Evolutionary conservation across 179 eudicot genomes (phyloP), one percentile per base, ranked within the genome.

Genomic region (Amaranthus tricolor): DNA sequence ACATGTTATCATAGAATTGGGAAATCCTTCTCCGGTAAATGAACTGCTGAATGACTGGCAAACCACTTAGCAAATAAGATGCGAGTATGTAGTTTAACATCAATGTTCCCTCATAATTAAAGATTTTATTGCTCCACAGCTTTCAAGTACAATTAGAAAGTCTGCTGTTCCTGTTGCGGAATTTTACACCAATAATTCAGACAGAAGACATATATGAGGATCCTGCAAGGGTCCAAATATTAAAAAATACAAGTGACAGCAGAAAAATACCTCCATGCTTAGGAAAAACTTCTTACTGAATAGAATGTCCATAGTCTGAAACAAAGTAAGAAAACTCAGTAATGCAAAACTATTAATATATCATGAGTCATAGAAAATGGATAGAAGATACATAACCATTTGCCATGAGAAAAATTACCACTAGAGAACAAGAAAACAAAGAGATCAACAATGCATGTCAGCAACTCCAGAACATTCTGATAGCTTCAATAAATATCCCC

Each of bases 261-360:
- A 78, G 65, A 58, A 70, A 74, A 85, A 77, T 75, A 95, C 99
- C 99, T 89, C 97, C 96, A 93, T 85, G 78, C 84, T 85, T 75
- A 91, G 82, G 85, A 95, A 93, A 54, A 91, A 70, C 84, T 88
- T 87, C 77, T 83, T 85, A 83, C 92, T 89, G 86, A 95, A 86
- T 50, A 95, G 97, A 82, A 89, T 95, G 86, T 95, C 99, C 56
- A 93, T 88, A 31, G 98, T 95, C 99, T 95, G 99, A 77, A 86
- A 88, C 12, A 79, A 21, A 84, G 55, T 70, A 68, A 66, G 17
- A 7, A 52, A 15, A 70, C 70, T 48, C 17, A 19, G 40, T 31
- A 31, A 59, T 6, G 50, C 57, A 66, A 56, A 66, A 21, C 61
- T 44, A 62, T 47, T 19, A 68, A 68, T 54, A 68, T 8, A 53